These are phyloP conservation scores for Hura crepitans DNA, from an alignment of 441 rosid genomes.

Conservation along the genomic window DNA sequence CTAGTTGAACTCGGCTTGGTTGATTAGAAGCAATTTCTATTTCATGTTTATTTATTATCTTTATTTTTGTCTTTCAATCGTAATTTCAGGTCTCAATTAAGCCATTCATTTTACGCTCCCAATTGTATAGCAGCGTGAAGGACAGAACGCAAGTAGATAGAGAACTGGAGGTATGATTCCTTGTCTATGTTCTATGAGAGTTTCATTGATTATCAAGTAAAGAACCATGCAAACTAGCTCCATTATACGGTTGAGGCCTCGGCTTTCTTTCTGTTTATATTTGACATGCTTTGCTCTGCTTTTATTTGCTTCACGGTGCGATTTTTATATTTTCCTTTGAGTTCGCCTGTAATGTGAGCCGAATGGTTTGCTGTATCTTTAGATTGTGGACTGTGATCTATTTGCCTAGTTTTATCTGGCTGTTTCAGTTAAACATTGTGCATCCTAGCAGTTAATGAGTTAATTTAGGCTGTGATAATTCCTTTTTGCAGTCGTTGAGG, in stretches of 20 bases:
- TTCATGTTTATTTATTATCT: neutral
- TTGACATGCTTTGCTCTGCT: neutral
- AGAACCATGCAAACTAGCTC: neutral
- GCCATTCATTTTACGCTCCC: slow-evolving; percentile 84
- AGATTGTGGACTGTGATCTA: neutral
- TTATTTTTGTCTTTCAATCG: neutral
- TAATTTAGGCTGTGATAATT: slow-evolving; percentile 8
- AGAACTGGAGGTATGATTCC: slow-evolving; percentile 64
- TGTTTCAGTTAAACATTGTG: neutral
- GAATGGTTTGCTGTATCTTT: neutral
- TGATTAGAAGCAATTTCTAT: neutral
- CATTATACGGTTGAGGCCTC: neutral
- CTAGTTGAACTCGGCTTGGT: neutral
- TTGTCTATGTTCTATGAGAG: slow-evolving; percentile 1
- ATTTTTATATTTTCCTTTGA: neutral
- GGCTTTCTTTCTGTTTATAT: neutral
- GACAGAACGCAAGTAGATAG: slow-evolving; percentile 92
- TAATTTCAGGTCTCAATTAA: slow-evolving; percentile 52
- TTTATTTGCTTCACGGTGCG: neutral
- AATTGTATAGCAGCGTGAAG: slow-evolving; percentile 74
- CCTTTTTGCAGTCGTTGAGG: slow-evolving; percentile 50
- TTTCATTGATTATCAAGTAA: neutral
- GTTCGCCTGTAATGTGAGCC: neutral
- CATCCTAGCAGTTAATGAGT: neutral
- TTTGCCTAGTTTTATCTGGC: neutral